phyloP scores from a whole-genome alignment of 2,329 filamentous ascomycete genomes.

The Cercospora sesami region DNA sequence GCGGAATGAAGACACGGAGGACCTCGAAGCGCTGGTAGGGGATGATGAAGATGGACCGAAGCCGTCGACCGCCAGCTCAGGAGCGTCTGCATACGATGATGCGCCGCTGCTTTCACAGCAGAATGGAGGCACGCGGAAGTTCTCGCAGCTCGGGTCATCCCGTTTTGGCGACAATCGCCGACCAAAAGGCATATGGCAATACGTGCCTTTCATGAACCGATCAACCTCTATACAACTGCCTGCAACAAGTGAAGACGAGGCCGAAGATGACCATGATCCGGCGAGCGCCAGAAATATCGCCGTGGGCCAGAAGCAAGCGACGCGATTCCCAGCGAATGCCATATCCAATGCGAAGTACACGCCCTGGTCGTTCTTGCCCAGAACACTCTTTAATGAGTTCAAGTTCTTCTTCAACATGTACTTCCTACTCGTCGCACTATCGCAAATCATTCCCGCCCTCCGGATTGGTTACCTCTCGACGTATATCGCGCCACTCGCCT shows the following conservation, averaged over 20 bases:
- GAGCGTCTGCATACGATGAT: conserved; percentile 63
- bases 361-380: conserved; percentile 85
- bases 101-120: conserved; percentile 62
- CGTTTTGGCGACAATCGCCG: conserved; percentile 20
- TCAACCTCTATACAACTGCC: conserved; percentile 32
- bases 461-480: conserved; percentile 93
- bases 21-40: conserved; percentile 64
- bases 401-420: conserved; percentile 99
- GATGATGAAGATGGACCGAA: conserved; percentile 50
- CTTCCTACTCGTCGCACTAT: conserved; percentile 90
- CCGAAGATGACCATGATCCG: conserved; percentile 54
- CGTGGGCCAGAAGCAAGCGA: conserved; percentile 71
- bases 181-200: conserved; percentile 28
- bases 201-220: conserved; percentile 31
- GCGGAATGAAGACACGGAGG: conserved; percentile 60
- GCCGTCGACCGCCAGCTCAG: conserved; percentile 46
- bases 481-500: conserved; percentile 87
- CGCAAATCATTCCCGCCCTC: conserved; percentile 84
- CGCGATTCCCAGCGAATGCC: conserved; percentile 82
- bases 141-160: conserved; percentile 21
- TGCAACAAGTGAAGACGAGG: conserved; percentile 36
- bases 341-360: conserved; percentile 99
- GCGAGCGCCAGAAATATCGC: conserved; percentile 71
- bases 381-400: conserved; percentile 97
- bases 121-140: conserved; percentile 20